These are phyloP conservation scores for Rhamnella rubrinervis DNA, from an alignment of 331 rosid species.

Conservation along the genomic window DNA sequence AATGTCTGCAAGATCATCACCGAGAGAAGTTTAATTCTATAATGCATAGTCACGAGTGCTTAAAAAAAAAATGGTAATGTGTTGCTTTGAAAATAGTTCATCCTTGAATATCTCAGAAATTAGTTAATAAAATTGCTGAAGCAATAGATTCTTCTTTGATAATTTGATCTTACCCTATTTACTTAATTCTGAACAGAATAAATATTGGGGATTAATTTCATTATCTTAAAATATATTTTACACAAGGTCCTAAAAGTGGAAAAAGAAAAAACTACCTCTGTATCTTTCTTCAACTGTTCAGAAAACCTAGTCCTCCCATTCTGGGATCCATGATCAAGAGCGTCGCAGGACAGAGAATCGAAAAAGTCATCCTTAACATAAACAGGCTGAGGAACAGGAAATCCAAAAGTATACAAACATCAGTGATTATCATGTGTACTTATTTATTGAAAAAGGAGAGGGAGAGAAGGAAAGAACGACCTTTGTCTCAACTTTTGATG, in stretches of 20 bases:
- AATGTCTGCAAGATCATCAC: slow-evolving; percentile 56
- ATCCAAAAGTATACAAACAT: not conserved
- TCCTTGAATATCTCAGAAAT: not conserved
- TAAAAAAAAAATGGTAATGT: not conserved
- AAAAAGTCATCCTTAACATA: slow-evolving; percentile 84
- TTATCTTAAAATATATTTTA: not conserved
- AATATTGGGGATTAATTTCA: not conserved
- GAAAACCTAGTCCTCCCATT: slow-evolving; percentile 59
- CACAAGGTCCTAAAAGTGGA: too few relatives aligned
- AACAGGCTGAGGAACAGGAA: slow-evolving; percentile 41
- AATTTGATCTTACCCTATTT: not conserved
- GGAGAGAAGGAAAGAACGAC: slow-evolving; percentile 16
- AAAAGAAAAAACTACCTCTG: slow-evolving; percentile 50
- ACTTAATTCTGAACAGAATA: not conserved
- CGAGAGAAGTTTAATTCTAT: not conserved
- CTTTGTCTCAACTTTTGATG: slow-evolving; percentile 10
- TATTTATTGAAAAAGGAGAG: not conserved
- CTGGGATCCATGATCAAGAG: slow-evolving; percentile 38
- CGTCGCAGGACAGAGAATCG: slow-evolving; percentile 59
- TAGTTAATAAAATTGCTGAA: not conserved
- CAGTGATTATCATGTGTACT: not conserved
- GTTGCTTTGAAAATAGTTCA: not conserved
- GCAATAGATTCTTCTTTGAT: not conserved
- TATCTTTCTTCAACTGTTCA: slow-evolving; percentile 59
- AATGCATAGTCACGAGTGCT: not conserved